A percentile compares a stretch with the other conserved stretches of the same genome.
Conservation (phyloP, 495 filamentous ascomycete species). For the Jackrogersella minutella region DNA sequence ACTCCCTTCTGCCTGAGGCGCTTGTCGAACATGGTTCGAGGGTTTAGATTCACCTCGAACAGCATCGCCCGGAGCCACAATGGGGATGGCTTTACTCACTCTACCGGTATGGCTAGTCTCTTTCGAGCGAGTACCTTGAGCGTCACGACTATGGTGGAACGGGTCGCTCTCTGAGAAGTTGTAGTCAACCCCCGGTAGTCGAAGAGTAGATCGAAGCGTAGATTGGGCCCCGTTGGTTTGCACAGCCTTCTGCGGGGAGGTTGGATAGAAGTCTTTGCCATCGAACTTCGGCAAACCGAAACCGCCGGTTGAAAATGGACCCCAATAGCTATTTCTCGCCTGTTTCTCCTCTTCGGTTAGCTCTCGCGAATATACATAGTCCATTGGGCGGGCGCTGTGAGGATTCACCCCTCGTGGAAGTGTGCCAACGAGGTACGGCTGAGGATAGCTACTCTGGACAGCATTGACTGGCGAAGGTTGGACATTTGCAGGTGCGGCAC, state of each 20-base stretch:
- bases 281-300: constrained; percentile 64
- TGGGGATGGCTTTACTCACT: constrained; percentile 45
- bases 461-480: constrained; percentile 28
- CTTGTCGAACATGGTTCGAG: not conserved
- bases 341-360: constrained; percentile 59
- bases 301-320: constrained; percentile 50
- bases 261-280: constrained; percentile 64
- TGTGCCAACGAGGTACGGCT: constrained; percentile 56
- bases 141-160: constrained; percentile 46
- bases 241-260: constrained; percentile 55
- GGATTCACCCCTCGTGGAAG: constrained; percentile 50
- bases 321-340: constrained; percentile 61
- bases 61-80: constrained; percentile 39
- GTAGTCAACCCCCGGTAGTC: constrained; percentile 18
- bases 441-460: constrained; percentile 4
- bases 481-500: constrained; percentile 39
- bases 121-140: constrained; percentile 36
- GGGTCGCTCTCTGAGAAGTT: constrained; percentile 48
- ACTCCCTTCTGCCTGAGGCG: not conserved
- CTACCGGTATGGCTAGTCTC: constrained; percentile 30
- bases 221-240: not conserved
- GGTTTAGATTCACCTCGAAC: constrained; percentile 2
- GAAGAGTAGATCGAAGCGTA: not conserved
- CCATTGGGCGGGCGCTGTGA: constrained; percentile 43
- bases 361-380: constrained; percentile 57